Evolutionary conservation across 345 rosid genomes (phyloP).

Genomic region (Abelmoschus esculentus): DNA sequence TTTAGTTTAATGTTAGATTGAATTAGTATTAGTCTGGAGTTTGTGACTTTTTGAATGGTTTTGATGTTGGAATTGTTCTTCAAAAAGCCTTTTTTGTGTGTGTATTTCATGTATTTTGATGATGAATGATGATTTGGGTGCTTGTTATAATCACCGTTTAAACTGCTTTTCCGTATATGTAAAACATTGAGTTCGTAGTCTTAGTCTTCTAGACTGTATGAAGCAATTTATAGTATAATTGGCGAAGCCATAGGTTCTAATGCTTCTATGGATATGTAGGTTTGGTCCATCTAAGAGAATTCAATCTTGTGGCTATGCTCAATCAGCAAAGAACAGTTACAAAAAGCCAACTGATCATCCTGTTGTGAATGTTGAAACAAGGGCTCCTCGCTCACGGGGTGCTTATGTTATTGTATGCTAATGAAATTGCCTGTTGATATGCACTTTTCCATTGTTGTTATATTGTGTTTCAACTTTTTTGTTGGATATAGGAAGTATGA

Average conservation of each 20-base stretch:
- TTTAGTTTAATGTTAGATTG: background rate
- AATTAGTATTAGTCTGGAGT: background rate
- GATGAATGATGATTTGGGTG: constrained; percentile 8
- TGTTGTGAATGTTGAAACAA: constrained; percentile 25
- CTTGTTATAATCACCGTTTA: background rate
- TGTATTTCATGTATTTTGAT: background rate
- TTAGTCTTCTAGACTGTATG: background rate
- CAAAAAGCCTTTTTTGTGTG: background rate
- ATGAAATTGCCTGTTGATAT: constrained; percentile 7
- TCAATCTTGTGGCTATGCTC: constrained; percentile 43
- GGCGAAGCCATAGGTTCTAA: background rate
- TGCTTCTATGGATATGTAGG: constrained; percentile 22
- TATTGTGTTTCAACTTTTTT: background rate
- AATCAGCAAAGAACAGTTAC: constrained; percentile 32
- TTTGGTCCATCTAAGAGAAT: constrained; percentile 32
- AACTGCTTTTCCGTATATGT: constrained; percentile 3
- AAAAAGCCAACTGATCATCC: constrained; percentile 19
- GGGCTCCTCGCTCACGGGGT: constrained; percentile 34
- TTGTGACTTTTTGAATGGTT: background rate
- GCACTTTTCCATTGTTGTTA: background rate
- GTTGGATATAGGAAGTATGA: background rate
- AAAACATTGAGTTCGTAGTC: background rate
- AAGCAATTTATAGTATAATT: background rate
- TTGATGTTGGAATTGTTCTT: background rate
- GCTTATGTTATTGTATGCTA: constrained; percentile 43